Evolutionary conservation across 2,329 filamentous ascomycete genomes (phyloP), one percentile per base, ranked within the genome.

Genomic region (Purpureocillium takamizusanense): DNA sequence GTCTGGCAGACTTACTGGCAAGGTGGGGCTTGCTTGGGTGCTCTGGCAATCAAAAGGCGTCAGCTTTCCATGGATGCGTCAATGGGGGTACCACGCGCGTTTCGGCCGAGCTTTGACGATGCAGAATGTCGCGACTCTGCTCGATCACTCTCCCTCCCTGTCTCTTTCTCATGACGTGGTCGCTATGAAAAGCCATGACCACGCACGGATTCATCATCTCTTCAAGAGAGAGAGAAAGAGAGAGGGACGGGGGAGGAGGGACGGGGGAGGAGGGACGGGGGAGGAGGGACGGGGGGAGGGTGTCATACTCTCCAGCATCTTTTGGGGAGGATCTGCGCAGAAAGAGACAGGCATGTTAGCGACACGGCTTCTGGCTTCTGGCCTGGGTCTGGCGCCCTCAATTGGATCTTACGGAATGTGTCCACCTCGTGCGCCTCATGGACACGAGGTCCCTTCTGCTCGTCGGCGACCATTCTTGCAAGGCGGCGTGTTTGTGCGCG

Each of bases 401-500:
- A n/a, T 15, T 17, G 5, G 40, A 39, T 38, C 76, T 71, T 64
- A 81, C 77, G 75, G 55, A 69, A 86, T 15, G 83, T 88, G 62
- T 86, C 80, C 51, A 87, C 82, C 56, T 80, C 65, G 62, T 87
- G 83, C 54, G 83, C 82, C 70, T 88, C 84, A 44, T 72, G 70
- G 53, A 88, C 83, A 52, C 80, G 35, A 72, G 74, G 50, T 51
- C 55, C 59, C 68, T 50, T 50, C 46, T 60, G 48, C 41, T 61
- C 60, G 46, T 54, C 63, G 53, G 65, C 65, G 72, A 76, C 75
- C 43, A 45, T 53, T 51, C 41, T 48, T 43, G 40, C 21, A 30
- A 39, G n/a, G n/a, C 17, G 28, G 27, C 17, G 21, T 15, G 28
- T 28, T 33, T 23, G 21, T 31, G 15, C 34, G 37, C 25, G 27